Evolutionary conservation across 352 stramenopile species (phyloP).

Genomic region (Globisporangium barbulae): DNA sequence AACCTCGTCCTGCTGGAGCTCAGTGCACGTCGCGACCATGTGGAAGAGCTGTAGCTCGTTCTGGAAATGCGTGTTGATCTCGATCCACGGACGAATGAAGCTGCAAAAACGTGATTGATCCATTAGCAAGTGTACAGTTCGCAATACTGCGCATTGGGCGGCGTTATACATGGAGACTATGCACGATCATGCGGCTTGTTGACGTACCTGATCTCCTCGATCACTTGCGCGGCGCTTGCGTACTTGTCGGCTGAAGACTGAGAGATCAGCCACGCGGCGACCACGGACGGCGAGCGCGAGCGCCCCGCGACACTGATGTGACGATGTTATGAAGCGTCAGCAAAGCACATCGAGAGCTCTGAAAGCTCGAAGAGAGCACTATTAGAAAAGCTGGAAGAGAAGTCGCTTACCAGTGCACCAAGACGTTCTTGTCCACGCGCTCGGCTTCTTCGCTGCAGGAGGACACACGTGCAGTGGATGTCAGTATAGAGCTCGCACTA

Average conservation of each 20-base stretch:
- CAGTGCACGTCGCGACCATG: background rate
- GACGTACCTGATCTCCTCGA: constrained; percentile 43
- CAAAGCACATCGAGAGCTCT: too few species aligned
- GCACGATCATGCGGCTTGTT: background rate
- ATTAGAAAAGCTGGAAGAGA: too few species aligned
- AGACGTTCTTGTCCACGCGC: constrained; percentile 36
- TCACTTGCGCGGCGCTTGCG: constrained; percentile 27
- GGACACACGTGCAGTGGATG: background rate
- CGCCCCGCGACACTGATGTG: constrained; percentile 52
- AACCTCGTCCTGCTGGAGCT: constrained; percentile 6
- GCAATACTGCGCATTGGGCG: background rate
- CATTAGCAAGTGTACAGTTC: background rate
- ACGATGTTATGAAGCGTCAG: background rate
- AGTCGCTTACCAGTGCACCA: constrained; percentile 62
- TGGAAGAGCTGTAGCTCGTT: constrained; percentile 29
- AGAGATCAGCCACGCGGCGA: constrained; percentile 53
- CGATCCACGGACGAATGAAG: constrained; percentile 62
- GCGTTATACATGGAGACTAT: background rate
- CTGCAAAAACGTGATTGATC: constrained; percentile 17
- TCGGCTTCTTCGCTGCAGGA: constrained; percentile 31
- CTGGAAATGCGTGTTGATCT: constrained; percentile 60
- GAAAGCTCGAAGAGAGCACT: too few species aligned
- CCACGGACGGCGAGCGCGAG: constrained; percentile 52
- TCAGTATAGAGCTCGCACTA: background rate
- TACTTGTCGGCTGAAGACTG: constrained; percentile 14